Base-by-base conservation (phyloP, 306 rosid species). In the Hippophae gyantsensis region DNA sequence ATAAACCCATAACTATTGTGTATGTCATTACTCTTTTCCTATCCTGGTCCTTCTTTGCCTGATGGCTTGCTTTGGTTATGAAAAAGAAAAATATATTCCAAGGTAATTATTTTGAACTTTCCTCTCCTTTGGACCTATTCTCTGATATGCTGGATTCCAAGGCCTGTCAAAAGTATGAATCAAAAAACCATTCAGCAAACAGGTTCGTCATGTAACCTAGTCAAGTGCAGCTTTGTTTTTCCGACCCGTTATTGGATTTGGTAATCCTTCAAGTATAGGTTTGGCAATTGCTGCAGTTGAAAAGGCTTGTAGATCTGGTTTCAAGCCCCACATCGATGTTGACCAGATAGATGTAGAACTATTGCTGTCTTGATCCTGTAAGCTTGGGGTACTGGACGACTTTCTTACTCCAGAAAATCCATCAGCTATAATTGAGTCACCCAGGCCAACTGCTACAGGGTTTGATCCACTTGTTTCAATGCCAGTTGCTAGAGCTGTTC, bases 161-260 rank as follows among this genome's bases (percentile, higher is more conserved):
- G 5, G 38, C 38, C 38, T 32, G 38, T 32, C 38, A 32, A 32
- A 32, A 18, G 23, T 18, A 18, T 18, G 38, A 32, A 32, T 32
- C 5, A 32, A 32, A 32, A 32, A 32, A 32, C 38, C 38, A 32
- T 32, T 32, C 3, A 32, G 38, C 38, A 32, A 32, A 32, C 38
- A 32, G 38, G 38, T 2, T 32, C 5, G 38, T 32, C 5, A 32
- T 32, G 18, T 52, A 58, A 67, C 3, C 78, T 65, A 90, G 69
- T 90, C 97, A 57, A 90, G 82, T 43, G 95, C 95, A 45, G 97
- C 84, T 79, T 90, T 89, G 79, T 78, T 84, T 74, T 62, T 82
- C 73, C 95, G 78, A 56, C 82, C 74, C 2, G 78, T 68, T 8
- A 76, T 41, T 23, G 94, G 94, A 72, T 73, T 89, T 0, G 97